These are phyloP conservation scores for Nigrograna mackinnonii DNA, from an alignment of 2,329 filamentous ascomycete species.

Conservation along the genomic window DNA sequence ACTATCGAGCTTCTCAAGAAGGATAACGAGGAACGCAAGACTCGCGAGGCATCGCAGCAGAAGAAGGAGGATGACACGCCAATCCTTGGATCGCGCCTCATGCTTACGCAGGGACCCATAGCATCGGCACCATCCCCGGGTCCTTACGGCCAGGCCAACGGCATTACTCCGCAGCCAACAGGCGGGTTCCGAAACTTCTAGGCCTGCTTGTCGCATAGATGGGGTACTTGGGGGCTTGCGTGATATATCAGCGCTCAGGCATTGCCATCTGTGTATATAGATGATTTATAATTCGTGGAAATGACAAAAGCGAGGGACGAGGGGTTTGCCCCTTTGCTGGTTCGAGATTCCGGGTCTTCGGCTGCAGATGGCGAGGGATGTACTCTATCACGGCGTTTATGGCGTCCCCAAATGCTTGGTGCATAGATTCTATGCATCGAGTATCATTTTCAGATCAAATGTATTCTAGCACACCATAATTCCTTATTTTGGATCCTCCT, in stretches of 20 bases:
- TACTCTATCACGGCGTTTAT: conserved; percentile 33
- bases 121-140: conserved; percentile 62
- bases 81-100: conserved; percentile 87
- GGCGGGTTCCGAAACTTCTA: conserved; percentile 54
- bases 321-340: conserved; percentile 14
- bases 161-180: conserved; percentile 86
- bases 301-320: conserved; percentile 25
- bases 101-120: conserved; percentile 90
- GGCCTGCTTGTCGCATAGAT: conserved; percentile 3
- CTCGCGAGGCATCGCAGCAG: conserved; percentile 70
- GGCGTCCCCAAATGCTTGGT: conserved; percentile 16
- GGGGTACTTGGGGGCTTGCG: neutral
- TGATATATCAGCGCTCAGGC: neutral
- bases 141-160: conserved; percentile 80
- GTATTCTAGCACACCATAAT: conserved; percentile 37
- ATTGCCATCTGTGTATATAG: conserved; percentile 23
- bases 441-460: too few species aligned
- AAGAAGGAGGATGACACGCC: conserved; percentile 93
- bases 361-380: conserved; percentile 19
- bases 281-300: conserved; percentile 19
- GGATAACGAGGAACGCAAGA: conserved; percentile 93
- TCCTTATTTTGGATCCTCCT: too few species aligned
- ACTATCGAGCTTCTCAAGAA: conserved; percentile 85
- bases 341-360: conserved; percentile 1
- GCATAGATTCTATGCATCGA: conserved; percentile 16